Base-by-base conservation (phyloP, 345 rosid genomes). In the Murraya paniculata region DNA sequence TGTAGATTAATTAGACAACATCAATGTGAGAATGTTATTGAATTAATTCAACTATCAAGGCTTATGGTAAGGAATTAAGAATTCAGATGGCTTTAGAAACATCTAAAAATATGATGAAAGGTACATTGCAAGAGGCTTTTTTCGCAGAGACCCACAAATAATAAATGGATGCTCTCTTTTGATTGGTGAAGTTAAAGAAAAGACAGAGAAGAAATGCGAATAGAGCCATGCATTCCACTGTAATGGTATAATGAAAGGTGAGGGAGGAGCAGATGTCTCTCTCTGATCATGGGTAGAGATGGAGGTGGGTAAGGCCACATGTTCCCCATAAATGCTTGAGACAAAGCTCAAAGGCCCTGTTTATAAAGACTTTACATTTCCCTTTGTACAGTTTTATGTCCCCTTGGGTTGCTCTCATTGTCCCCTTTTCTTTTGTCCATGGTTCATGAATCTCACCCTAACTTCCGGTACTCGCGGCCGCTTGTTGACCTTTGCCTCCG, bases 321-420 rank as follows among this genome's bases (percentile, higher is more conserved):
- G 92, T 77, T 87, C 72, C 73, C 80, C 89, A 82, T 87, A 79
- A 85, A 84, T 85, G 89, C 86, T 33, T 33, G 74, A 83, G 86
- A 84, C 85, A 84, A 80, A 68, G 79, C 79, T 61, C 71, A 78
- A 38, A 67, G 85, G 61, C 79, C 39, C 30, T 76, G 62, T 57
- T n/a, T 16, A 45, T 64, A n/a, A 71, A 78, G 68, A 66, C 80
- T 80, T 38, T 62, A 59, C 77, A 60, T 72, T 48, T 64, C 65
- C 86, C 77, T 73, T 73, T 76, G 38, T 53, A 84, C 90, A 84
- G 90, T 84, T 83, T 64, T 62, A 64, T 87, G 92, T 89, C 87
- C 79, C 86, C 81, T 78, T 48, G 78, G 66, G 87, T 82, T 75
- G 78, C 83, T 79, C 81, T 84, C 86, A 62, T 38, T 85, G 89